These are phyloP conservation scores for Hypoxylon crocopeplum DNA, from an alignment of 495 filamentous ascomycete species.

Conservation along the genomic window DNA sequence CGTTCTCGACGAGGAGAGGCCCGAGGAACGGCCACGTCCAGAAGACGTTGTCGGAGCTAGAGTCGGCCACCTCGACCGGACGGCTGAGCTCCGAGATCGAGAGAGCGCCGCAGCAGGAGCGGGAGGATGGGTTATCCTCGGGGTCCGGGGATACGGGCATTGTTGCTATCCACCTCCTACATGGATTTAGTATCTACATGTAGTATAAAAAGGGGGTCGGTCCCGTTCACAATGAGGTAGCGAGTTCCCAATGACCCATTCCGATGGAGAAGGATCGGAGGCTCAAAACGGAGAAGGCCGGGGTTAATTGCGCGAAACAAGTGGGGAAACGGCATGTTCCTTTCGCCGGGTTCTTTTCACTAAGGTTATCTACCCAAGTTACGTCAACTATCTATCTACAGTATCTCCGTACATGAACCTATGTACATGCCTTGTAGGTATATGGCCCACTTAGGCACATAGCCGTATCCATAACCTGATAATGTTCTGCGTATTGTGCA, in stretches of 20 bases:
- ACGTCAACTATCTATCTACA: too few species aligned
- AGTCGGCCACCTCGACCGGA: conserved; percentile 35
- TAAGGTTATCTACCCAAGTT: too few species aligned
- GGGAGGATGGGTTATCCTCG: conserved; percentile 17
- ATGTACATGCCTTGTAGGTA: too few species aligned
- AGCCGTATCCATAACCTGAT: too few species aligned
- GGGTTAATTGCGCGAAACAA: background rate
- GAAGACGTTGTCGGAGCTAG: conserved; percentile 55
- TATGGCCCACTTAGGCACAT: too few species aligned
- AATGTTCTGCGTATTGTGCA: background rate
- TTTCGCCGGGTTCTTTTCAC: background rate
- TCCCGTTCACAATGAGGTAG: too few species aligned
- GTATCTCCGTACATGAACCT: too few species aligned
- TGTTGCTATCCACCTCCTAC: too few species aligned
- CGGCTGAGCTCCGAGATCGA: conserved; percentile 18
- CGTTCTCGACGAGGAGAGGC: conserved; percentile 88
- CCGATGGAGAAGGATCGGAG: conserved; percentile 7
- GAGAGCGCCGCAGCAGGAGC: conserved; percentile 25
- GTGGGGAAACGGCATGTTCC: conserved; percentile 1
- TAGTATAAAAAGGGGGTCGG: too few species aligned
- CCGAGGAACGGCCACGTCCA: conserved; percentile 74
- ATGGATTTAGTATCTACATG: background rate
- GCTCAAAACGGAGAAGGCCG: conserved; percentile 16
- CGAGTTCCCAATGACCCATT: too few species aligned
- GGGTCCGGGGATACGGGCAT: conserved; percentile 28